Evolutionary conservation across 805 yeast genomes (phyloP), one percentile per base, ranked within the genome.

Genomic region (Ogataea chonburiensis): DNA sequence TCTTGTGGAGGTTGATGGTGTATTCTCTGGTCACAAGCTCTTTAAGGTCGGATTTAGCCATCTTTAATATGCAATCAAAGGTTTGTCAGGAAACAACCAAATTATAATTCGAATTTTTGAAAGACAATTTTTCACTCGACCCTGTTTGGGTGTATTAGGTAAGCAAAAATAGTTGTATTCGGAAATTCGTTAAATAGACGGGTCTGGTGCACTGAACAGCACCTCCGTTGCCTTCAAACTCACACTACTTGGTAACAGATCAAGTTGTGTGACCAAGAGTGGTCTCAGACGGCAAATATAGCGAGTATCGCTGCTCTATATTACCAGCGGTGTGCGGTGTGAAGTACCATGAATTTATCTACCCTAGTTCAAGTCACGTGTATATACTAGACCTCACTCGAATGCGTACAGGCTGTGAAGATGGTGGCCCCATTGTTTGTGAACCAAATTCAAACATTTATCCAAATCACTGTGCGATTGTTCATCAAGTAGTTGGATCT

Each of bases 21-120:
- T 93, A 93, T 79, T 93, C 99, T 76, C 99, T 95, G 73, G 98
- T 86, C 75, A 93, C 97, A 75, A 88, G 96, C 89, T 93, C 98
- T 78, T 86, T 85, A 71, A 88, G 78, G 74, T 91, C 94, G 44
- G 61, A 46, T 47, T 56, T 60, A 50, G 67, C 65, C 68, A 63
- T 63, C 58, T 52, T 57, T 31, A 33, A 30, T 43, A 33, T 37
- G 38, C 35, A 37, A 30, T 37, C 40, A 37, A 30, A 37, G 40
- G 40, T 37, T 26, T 26, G 31, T 37, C 31, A 37, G 30, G 37
- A 35, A 24, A 31, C 36, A 26, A 29, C 41, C 44, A 32, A 32
- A 37, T 15, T 25, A 37, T 37, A 37, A 37, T 37, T 31, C 28
- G 34, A 32, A 19, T 31, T 37, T 37, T 37, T 31, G 40, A 37